Percentiles rank a stretch among this genome's conserved stretches.
Conservation (phyloP, 2,329 filamentous ascomycete genomes). For the Pyricularia pennisetigena region DNA sequence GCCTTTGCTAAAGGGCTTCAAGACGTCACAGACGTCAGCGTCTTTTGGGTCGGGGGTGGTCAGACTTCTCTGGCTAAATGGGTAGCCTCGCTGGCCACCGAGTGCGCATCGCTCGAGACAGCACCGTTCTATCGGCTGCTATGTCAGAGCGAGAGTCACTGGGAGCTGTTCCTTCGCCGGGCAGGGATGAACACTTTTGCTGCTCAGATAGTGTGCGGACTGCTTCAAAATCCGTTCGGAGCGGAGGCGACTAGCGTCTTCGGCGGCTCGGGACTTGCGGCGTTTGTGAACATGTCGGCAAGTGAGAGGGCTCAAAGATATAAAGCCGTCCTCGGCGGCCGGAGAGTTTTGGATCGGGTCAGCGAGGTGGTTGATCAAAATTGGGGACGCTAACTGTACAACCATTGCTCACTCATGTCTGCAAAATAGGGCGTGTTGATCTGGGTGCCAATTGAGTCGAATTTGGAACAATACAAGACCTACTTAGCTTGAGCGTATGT, state of each 20-base stretch:
- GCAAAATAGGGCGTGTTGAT: background rate
- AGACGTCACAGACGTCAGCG: slow-evolving; percentile 25
- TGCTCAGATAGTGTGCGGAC: slow-evolving; percentile 51
- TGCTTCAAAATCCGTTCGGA: slow-evolving; percentile 19
- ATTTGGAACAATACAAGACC: background rate
- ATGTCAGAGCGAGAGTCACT: slow-evolving; percentile 49
- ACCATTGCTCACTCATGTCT: background rate
- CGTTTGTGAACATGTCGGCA: slow-evolving; percentile 46
- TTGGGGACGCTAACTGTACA: background rate
- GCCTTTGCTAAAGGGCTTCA: slow-evolving; percentile 34
- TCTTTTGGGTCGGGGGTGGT: slow-evolving; percentile 40
- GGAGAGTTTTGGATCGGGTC: slow-evolving; percentile 39
- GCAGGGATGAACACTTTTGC: slow-evolving; percentile 63
- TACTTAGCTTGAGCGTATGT: background rate
- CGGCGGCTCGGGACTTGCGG: slow-evolving; percentile 29
- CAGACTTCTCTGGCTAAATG: slow-evolving; percentile 41
- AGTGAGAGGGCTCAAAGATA: slow-evolving; percentile 40
- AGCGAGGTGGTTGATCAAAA: slow-evolving; percentile 35
- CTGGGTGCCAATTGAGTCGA: background rate
- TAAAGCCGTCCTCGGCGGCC: slow-evolving; percentile 41
- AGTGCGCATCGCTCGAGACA: slow-evolving; percentile 14
- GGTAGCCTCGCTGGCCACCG: slow-evolving; percentile 40
- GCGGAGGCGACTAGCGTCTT: background rate
- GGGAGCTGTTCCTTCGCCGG: slow-evolving; percentile 57
- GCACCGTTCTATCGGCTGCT: slow-evolving; percentile 17